Evolutionary conservation across 768 basidiomycete species (phyloP).

Genomic region (Suillus cothurnatus): DNA sequence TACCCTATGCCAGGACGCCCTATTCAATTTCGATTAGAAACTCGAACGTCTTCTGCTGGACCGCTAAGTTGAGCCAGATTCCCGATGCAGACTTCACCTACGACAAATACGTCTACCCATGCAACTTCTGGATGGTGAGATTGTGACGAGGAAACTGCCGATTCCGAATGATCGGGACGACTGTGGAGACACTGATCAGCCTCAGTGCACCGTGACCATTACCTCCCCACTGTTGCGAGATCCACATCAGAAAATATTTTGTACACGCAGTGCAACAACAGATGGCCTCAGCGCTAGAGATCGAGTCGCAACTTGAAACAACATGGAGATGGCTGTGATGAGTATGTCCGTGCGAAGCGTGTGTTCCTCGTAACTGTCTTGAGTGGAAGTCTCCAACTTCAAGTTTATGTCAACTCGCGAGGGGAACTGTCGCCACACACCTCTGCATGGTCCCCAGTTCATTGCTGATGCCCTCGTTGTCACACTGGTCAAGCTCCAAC

Average conservation of each 20-base stretch:
- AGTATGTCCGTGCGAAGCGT: neutral
- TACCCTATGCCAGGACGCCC: neutral
- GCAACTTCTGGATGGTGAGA: neutral
- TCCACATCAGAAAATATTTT: neutral
- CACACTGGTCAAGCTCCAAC: conserved; percentile 16
- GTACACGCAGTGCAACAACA: neutral
- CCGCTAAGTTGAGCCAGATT: neutral
- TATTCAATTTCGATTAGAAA: neutral
- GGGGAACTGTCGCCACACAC: neutral
- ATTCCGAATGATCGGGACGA: neutral
- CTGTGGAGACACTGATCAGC: neutral
- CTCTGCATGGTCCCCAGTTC: neutral
- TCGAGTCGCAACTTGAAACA: neutral
- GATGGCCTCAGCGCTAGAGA: neutral
- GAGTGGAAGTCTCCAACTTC: neutral
- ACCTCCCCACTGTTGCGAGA: neutral
- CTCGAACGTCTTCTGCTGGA: neutral
- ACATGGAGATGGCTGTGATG: neutral
- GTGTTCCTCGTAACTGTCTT: neutral
- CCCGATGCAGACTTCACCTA: neutral
- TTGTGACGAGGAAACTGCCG: neutral
- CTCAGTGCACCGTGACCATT: neutral
- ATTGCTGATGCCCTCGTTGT: neutral
- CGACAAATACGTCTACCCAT: neutral
- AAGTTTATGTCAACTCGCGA: neutral